A percentile compares a stretch with the other conserved stretches of the same genome.
phyloP scores from a whole-genome alignment of 768 basidiomycete species.

The Amylocystis lapponica region DNA sequence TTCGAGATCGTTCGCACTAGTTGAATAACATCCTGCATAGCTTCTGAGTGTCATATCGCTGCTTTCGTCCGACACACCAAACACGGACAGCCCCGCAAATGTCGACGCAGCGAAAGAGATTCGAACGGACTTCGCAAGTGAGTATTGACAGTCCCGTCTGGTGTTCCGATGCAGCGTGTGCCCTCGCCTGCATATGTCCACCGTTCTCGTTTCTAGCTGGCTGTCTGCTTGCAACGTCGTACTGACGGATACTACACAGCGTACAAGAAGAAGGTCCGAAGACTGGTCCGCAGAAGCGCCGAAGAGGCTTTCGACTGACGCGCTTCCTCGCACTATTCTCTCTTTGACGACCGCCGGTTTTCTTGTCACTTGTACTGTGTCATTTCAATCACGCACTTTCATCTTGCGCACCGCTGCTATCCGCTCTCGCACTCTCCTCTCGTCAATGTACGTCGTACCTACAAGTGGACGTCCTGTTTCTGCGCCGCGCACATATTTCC shows the following conservation, averaged over 20 bases:
- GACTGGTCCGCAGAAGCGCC: conserved; percentile 79
- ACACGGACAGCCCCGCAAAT: conserved; percentile 91
- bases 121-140: conserved; percentile 57
- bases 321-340: too few species aligned
- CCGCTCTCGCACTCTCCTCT: too few species aligned
- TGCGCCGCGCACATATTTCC: too few species aligned
- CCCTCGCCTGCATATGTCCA: not conserved
- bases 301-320: conserved; percentile 77
- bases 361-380: too few species aligned
- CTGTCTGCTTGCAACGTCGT: not conserved
- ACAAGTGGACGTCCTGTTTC: too few species aligned
- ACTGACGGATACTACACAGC: conserved; percentile 35
- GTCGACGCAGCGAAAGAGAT: conserved; percentile 93
- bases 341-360: too few species aligned
- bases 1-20: conserved; percentile 1
- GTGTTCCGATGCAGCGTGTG: not conserved
- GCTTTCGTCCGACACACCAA: conserved; percentile 86
- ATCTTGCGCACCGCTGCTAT: too few species aligned
- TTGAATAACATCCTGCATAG: conserved; percentile 35
- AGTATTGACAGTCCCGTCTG: conserved; percentile 15
- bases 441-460: too few species aligned
- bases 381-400: too few species aligned
- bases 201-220: not conserved
- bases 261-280: conserved; percentile 95
- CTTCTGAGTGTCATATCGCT: conserved; percentile 95